phyloP scores from a whole-genome alignment of 495 filamentous ascomycete genomes.

The Penicillium crystallinum region DNA sequence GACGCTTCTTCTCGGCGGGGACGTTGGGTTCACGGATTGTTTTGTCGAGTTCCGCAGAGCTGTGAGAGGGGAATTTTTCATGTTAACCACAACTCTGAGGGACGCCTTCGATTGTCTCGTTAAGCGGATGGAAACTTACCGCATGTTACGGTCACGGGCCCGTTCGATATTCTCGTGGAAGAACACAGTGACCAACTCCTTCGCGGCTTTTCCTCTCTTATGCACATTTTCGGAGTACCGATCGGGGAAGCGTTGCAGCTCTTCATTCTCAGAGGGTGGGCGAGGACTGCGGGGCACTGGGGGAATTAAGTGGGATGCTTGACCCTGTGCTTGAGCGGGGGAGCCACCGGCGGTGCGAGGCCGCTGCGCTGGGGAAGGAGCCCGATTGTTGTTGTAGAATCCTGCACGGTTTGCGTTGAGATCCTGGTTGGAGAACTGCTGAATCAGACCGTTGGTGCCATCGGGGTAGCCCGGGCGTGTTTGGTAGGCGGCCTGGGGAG shows the following conservation, averaged over 20 bases:
- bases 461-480: slow-evolving; percentile 48
- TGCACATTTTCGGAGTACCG: slow-evolving; percentile 75
- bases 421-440: slow-evolving; percentile 97
- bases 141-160: slow-evolving; percentile 83
- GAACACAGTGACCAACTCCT: slow-evolving; percentile 72
- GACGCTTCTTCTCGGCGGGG: slow-evolving; percentile 67
- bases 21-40: slow-evolving; percentile 68
- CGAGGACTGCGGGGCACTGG: slow-evolving; percentile 54
- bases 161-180: slow-evolving; percentile 95
- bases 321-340: slow-evolving; percentile 51
- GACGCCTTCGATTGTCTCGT: background rate
- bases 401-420: slow-evolving; percentile 65
- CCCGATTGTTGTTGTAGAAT: slow-evolving; percentile 55
- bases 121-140: slow-evolving; percentile 48
- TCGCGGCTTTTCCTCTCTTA: slow-evolving; percentile 61
- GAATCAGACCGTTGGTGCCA: slow-evolving; percentile 74
- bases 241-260: slow-evolving; percentile 66
- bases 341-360: slow-evolving; percentile 68
- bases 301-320: slow-evolving; percentile 59
- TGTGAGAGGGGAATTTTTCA: slow-evolving; percentile 28
- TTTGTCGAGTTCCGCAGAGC: slow-evolving; percentile 85
- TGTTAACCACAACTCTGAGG: background rate
- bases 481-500: slow-evolving; percentile 48
- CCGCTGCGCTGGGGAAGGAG: slow-evolving; percentile 66
- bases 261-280: slow-evolving; percentile 39